Conservation (phyloP, 106 monocot genomes). For the Dioscorea alata region DNA sequence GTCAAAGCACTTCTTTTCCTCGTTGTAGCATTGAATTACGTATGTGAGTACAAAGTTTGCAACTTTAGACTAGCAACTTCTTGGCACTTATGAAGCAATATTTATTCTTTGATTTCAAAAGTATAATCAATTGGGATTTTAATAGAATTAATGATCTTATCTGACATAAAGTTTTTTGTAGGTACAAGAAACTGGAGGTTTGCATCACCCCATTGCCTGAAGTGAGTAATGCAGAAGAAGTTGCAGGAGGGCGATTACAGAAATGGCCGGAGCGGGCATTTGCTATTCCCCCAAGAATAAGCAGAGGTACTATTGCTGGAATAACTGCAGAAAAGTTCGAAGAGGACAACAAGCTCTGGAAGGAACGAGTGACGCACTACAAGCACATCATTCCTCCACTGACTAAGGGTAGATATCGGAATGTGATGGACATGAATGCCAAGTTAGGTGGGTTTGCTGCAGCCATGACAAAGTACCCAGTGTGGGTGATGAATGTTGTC, state of each 20-base stretch:
- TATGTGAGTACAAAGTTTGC: no score
- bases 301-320: background rate
- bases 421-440: conserved; percentile 12
- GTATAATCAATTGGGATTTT: no score
- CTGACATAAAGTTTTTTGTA: background rate
- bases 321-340: background rate
- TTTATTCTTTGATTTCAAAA: no score
- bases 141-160: background rate
- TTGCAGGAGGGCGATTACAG: background rate
- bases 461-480: background rate
- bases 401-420: background rate
- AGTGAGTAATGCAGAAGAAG: background rate
- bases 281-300: conserved; percentile 3
- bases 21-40: no score
- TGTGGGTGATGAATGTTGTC: conserved; percentile 9
- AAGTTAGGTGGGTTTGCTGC: conserved; percentile 1
- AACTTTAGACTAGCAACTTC: no score
- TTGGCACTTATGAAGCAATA: no score
- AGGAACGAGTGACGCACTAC: conserved; percentile 1
- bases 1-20: no score
- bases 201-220: conserved; percentile 7
- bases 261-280: conserved; percentile 11
- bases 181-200: conserved; percentile 9
- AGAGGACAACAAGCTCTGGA: conserved; percentile 2
- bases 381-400: conserved; percentile 4